A percentile compares a stretch with the other conserved stretches of the same genome.
phyloP scores from a whole-genome alignment of 164 flowering plant genomes.

The Pachysandra terminalis region DNA sequence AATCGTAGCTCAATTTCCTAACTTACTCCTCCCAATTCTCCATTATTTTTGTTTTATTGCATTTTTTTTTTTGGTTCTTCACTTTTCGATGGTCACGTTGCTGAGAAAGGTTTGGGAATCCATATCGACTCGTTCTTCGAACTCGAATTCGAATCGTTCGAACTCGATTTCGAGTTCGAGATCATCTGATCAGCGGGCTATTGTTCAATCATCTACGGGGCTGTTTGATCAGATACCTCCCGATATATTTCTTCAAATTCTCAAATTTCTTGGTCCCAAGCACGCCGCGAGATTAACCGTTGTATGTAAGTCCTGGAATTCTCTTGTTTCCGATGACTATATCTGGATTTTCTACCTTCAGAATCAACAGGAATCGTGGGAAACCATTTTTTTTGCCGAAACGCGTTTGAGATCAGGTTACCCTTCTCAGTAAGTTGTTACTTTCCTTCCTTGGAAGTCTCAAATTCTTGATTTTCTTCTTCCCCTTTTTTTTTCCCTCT shows the following conservation, averaged over 20 bases:
- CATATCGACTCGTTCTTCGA: slow-evolving; percentile 15
- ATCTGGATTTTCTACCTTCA: slow-evolving; percentile 80
- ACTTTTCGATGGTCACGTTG: slow-evolving; percentile 28
- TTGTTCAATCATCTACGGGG: slow-evolving; percentile 33
- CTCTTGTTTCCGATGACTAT: slow-evolving; percentile 53
- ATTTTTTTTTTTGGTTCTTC: too few relatives aligned
- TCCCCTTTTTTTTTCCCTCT: too few relatives aligned
- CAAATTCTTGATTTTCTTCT: neutral
- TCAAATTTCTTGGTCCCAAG: slow-evolving; percentile 53
- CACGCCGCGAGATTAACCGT: slow-evolving; percentile 48
- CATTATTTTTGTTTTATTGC: too few relatives aligned
- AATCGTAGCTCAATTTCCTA: too few relatives aligned
- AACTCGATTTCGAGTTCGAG: slow-evolving; percentile 1
- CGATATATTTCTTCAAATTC: slow-evolving; percentile 56
- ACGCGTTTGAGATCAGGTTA: slow-evolving; percentile 50
- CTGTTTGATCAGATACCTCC: slow-evolving; percentile 55
- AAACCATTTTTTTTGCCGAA: slow-evolving; percentile 68
- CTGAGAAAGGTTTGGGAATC: slow-evolving; percentile 37
- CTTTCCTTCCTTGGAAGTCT: neutral
- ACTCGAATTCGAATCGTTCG: slow-evolving; percentile 5
- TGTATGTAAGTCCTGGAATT: slow-evolving; percentile 57
- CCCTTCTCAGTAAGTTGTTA: slow-evolving; percentile 49
- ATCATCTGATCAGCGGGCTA: neutral
- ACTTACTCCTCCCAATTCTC: too few relatives aligned
- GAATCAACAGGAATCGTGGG: slow-evolving; percentile 46